These are phyloP conservation scores for Termitomyces sp. DNA, from an alignment of 768 basidiomycete genomes.

Conservation along the genomic window DNA sequence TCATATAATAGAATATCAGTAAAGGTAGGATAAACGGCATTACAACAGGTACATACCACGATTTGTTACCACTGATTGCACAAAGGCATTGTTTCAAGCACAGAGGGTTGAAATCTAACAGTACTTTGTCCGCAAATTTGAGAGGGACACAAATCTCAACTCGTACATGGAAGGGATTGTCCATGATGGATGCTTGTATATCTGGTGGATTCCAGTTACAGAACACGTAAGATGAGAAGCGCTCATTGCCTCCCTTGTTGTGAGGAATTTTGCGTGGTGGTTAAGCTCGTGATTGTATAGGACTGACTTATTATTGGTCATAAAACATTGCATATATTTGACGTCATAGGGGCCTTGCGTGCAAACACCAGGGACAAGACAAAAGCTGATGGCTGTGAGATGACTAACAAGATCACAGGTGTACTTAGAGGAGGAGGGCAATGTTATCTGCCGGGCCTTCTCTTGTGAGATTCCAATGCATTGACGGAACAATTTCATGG, in stretches of 20 bases:
- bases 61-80: slow-evolving; percentile 1
- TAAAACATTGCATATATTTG: slow-evolving; percentile 13
- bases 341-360: slow-evolving; percentile 4
- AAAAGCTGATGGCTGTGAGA: slow-evolving; percentile 11
- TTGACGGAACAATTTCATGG: background rate
- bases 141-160: slow-evolving; percentile 8
- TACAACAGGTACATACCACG: too few relatives aligned
- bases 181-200: background rate
- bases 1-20: too few relatives aligned
- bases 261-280: slow-evolving; percentile 12
- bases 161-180: slow-evolving; percentile 7
- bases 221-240: background rate
- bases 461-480: background rate
- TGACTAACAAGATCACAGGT: slow-evolving; percentile 11
- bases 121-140: background rate
- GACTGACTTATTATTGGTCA: slow-evolving; percentile 18
- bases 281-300: slow-evolving; percentile 3
- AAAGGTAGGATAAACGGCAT: too few relatives aligned
- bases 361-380: slow-evolving; percentile 6
- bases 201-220: background rate
- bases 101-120: background rate
- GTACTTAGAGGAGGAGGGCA: slow-evolving; percentile 4
- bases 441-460: background rate
- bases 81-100: background rate
- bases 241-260: slow-evolving; percentile 12